phyloP scores from a whole-genome alignment of 108 stramenopile genomes.

The Chaetoceros tenuissimus region DNA sequence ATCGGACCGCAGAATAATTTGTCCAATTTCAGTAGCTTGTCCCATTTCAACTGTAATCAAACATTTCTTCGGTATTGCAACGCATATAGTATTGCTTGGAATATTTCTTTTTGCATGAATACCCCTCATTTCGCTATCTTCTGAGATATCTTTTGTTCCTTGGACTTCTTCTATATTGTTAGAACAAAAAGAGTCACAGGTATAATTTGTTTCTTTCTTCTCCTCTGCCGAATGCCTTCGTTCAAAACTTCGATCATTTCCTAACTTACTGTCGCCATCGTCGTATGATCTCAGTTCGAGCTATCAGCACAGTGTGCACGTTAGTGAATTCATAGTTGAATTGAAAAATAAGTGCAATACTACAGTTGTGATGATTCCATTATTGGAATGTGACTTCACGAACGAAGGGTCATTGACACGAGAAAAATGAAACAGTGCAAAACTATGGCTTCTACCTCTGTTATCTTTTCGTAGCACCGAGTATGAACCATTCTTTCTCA shows the following conservation, averaged over 20 bases:
- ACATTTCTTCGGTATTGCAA: constrained; percentile 81
- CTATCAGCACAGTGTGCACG: constrained; percentile 2
- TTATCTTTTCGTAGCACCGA: too few species aligned
- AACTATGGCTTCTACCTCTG: too few species aligned
- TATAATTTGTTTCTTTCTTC: constrained; percentile 10
- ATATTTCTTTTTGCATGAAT: constrained; percentile 86
- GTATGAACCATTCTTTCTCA: too few species aligned
- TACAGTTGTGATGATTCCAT: too few species aligned
- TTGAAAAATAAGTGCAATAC: too few species aligned
- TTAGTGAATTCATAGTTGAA: constrained; percentile 1
- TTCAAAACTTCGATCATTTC: constrained; percentile 57
- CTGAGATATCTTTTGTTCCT: constrained; percentile 16
- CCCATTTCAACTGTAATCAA: constrained; percentile 99
- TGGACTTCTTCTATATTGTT: neutral
- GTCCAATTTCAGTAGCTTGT: constrained; percentile 86
- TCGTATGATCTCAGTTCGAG: constrained; percentile 56
- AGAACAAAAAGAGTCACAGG: too few species aligned
- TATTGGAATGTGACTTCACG: too few species aligned
- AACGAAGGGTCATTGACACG: too few species aligned
- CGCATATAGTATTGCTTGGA: constrained; percentile 76
- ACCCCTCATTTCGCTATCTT: constrained; percentile 89
- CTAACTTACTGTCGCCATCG: neutral
- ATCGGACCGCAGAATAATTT: constrained; percentile 54
- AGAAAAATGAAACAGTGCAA: too few species aligned
- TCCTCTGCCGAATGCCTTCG: constrained; percentile 4